Base-by-base conservation (phyloP, 1,284 basidiomycete genomes). In the Ustilago loliicola region DNA sequence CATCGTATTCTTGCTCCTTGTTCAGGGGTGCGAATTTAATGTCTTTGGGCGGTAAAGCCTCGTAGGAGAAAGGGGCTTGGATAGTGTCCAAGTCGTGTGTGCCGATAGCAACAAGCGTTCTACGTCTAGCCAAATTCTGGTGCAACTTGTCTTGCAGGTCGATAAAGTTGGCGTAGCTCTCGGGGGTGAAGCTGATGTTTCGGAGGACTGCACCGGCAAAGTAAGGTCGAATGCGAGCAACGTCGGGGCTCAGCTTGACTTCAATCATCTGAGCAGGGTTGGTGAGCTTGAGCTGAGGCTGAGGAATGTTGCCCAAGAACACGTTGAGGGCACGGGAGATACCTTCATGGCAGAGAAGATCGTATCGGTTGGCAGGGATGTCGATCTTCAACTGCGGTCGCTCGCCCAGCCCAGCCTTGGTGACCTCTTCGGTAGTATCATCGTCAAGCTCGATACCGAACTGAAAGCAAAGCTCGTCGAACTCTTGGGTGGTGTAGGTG, bases 351-450 rank as follows among this genome's bases (percentile, higher is more conserved):
- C 97, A 99, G 54, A 99, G 91, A 23, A 99, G 90, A 88, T 99
- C 97, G 86, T 99, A 98, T 90, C 96, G 63, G 76, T 96, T 99
- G 29, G 97, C 97, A 34, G 97, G 96, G 61, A 98, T 91, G 88
- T 99, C 96, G 83, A 99, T 98, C 91, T 99, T 99, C 80, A 99
- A 89, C 93, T 96, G 93, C 91, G 96, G 47, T 92, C 94, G 80
- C 92, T 93, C 89, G 91, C 94, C 86, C 90, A 91, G 68, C 91
- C 81, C 82, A 3, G 80, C 91, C 57, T 91, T 92, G 83, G 94
- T 90, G 45, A 96, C 93, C 81, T 95, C 93, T 82, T 92, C 91
- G 2, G 95, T 97, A 32, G 95, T 98, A 93, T 98, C 96, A 88
- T 98, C 96, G 85, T 99, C 96, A 48, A 99, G 89, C 89, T 99